Conservation (phyloP, 1,284 basidiomycete genomes). For the Cystobasidiaceae sp. region DNA sequence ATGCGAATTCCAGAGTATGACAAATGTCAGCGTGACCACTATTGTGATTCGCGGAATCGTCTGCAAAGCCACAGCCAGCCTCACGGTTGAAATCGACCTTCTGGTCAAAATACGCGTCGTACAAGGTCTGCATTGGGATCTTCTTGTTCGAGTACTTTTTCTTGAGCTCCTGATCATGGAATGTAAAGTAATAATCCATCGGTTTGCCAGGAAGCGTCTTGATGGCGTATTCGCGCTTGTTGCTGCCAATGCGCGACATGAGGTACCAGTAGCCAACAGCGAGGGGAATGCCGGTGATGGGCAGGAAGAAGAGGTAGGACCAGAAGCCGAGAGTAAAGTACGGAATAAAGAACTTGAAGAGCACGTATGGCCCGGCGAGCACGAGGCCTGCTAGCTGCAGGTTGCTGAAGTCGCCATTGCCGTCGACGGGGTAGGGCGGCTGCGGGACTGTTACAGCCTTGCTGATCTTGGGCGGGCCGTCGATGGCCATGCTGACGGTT, state of each 20-base stretch:
- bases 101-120: constrained; percentile 95
- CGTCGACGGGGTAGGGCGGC: constrained; percentile 80
- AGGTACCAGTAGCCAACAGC: constrained; percentile 85
- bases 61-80: constrained; percentile 39
- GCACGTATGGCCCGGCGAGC: constrained; percentile 64
- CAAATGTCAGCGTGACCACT: too few relatives aligned
- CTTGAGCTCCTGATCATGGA: constrained; percentile 77
- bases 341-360: constrained; percentile 72
- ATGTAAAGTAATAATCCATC: constrained; percentile 82
- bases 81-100: constrained; percentile 92
- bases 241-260: constrained; percentile 68
- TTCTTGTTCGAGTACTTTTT: constrained; percentile 72
- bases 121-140: constrained; percentile 96
- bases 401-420: constrained; percentile 52
- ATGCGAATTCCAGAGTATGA: too few relatives aligned
- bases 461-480: constrained; percentile 15
- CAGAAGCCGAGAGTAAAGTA: constrained; percentile 69
- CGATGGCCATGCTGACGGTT: constrained; percentile 13
- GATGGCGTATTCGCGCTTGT: constrained; percentile 74
- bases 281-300: constrained; percentile 69
- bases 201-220: constrained; percentile 77
- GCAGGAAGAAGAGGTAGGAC: constrained; percentile 66
- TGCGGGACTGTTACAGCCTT: constrained; percentile 52
- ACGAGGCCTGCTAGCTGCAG: constrained; percentile 69
- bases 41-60: too few relatives aligned